Evolutionary conservation across 192 early-diverging fungal species (phyloP), one percentile per base, ranked within the genome.

Genomic region (Pilaira anomala): DNA sequence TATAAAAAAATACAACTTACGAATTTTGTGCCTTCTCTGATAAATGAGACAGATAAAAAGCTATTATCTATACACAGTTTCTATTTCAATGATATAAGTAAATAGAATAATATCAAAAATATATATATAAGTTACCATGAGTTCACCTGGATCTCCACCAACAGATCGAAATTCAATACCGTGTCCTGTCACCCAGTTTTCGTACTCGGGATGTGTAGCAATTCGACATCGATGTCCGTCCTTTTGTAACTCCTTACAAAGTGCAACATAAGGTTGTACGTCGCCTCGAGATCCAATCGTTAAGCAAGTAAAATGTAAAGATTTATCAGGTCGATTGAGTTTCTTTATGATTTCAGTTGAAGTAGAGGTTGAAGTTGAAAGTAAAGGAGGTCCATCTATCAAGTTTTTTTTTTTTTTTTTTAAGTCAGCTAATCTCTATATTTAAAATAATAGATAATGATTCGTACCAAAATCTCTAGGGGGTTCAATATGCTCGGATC

Each of bases 221-320:
- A 91, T 86, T 28, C 84, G 78, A 55, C 83, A 84, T 8, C 57
- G 65, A 55, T 91, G 86, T 6, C 87, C 87, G 39, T 86, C 77
- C 36, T 75, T 70, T 71, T 78, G 78, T 16, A 91, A 57, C 11
- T 77, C 74, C 63, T 89, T 88, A 65, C 87, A 81, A 2, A 89
- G 80, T 3, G 87, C 86, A 72, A 91, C 81, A 63, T 77, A 86
- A 7, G 87, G 87, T 51, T 91, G 89, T 8, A 91, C 86, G 73
- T 91, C 89, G 3, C 89, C 89, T 49, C 89, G 80, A 26, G 85
- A 83, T 22, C 89, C 89, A 64, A 91, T 86, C 2, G 88, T 91
- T 30, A 88, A 53, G 45, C 78, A 84, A 3, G 88, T 89, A 40
- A 90, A 78, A 25, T 81, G 87, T 51, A 87, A 62, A 12, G 82